Evolutionary conservation across 495 filamentous ascomycete genomes (phyloP).

Genomic region (Neurospora sp.): DNA sequence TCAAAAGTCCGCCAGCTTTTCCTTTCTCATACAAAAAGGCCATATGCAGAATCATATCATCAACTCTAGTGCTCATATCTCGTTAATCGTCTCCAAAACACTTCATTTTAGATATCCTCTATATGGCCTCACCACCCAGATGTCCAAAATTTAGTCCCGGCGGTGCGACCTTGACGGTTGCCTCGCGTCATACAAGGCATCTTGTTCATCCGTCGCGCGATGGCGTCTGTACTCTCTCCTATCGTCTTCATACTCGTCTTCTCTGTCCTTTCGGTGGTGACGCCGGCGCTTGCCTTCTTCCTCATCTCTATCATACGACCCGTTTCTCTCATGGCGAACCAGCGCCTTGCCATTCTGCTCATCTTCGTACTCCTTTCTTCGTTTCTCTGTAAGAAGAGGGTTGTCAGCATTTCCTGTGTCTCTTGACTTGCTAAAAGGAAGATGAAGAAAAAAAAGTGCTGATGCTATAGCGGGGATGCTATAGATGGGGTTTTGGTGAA

Average conservation of each 20-base stretch:
- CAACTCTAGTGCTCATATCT: background rate
- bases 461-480: background rate
- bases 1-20: background rate
- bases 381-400: slow-evolving; percentile 18
- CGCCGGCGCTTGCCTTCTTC: slow-evolving; percentile 6
- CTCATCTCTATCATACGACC: slow-evolving; percentile 4
- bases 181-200: background rate
- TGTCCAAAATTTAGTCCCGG: background rate
- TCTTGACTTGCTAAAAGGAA: background rate
- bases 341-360: slow-evolving; percentile 14
- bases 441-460: background rate
- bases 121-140: background rate
- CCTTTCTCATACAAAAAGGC: background rate
- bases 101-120: background rate
- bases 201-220: background rate
- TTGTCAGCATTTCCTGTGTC: slow-evolving; percentile 11
- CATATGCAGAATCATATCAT: background rate
- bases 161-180: background rate
- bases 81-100: background rate
- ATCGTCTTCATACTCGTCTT: slow-evolving; percentile 4
- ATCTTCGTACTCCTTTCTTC: slow-evolving; percentile 27
- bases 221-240: background rate
- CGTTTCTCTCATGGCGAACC: slow-evolving; percentile 9
- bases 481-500: background rate
- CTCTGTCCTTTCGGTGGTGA: slow-evolving; percentile 11